Base-by-base conservation (phyloP, 1,139 yeast species). In the Yamadazyma atmosphaerica region DNA sequence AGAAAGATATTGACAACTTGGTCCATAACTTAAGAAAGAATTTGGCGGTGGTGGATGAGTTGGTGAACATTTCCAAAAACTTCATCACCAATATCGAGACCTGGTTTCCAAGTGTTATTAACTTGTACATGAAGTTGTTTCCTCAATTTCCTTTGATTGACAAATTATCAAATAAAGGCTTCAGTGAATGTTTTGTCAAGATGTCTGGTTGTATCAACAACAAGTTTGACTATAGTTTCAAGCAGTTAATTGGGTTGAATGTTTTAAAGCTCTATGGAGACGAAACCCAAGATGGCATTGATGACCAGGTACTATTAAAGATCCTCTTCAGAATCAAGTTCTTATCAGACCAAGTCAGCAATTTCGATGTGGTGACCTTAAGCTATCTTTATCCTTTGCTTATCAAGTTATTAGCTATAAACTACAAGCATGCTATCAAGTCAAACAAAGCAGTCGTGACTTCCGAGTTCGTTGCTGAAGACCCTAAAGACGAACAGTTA, bases 401-500 rank as follows among this genome's bases (percentile, higher is more conserved):
- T 36, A 75, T 80, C 16, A 76, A 74, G 43, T 83, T 82, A 6
- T 63, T 85, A 45, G 79, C 79, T 40, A 74, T 71, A 39, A 89
- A 90, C 44, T 78, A 75, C 43, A 58, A 57, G 2, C 75, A 73
- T 32, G 76, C 85, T 1, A 52, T 74, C 38, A 74, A 65, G 49
- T 66, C 80, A 1, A 66, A 69, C 22, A 81, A 80, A 35, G 58
- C 55, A 39, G 69, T 60, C 1, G 74, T 67, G 25, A 77, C 71
- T 42, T 75, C 79, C 31, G 96, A 77, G 56, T 86, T 77, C 65
- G 79, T 71, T 25, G 84, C 83, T 44, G 94, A 86, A 55, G 95
- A 86, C 44, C 86, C 85, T 19, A 86, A 85, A 52, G 98, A 90
- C 58, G 98, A 90, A 58, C 95, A 87, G 50, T 65, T 88, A 34